Percentiles rank a stretch among this genome's conserved stretches.
These are phyloP conservation scores for Boletellus ananas DNA, from an alignment of 768 basidiomycete genomes.

Conservation along the genomic window DNA sequence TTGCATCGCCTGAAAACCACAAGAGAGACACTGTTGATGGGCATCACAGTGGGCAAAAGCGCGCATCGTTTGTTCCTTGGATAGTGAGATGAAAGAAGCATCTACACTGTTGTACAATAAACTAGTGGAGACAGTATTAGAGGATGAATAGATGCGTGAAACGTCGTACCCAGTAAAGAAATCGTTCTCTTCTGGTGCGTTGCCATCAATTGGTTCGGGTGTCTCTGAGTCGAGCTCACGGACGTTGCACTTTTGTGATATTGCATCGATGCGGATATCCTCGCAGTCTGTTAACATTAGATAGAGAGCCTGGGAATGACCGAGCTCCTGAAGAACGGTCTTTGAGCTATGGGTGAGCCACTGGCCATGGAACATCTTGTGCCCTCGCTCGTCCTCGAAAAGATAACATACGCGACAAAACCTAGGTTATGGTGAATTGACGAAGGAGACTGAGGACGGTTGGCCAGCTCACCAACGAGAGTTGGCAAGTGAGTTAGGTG, in stretches of 20 bases:
- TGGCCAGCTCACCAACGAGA: conserved; percentile 49
- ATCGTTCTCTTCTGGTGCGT: conserved; percentile 35
- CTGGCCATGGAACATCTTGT: conserved; percentile 63
- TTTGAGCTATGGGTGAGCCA: conserved; percentile 66
- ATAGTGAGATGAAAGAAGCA: conserved; percentile 45
- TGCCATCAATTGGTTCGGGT: conserved; percentile 46
- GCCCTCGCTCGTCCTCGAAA: conserved; percentile 38
- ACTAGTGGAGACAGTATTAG: conserved; percentile 29
- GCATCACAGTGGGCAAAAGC: conserved; percentile 29
- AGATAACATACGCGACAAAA: conserved; percentile 68
- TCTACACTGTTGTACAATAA: conserved; percentile 48
- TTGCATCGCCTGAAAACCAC: conserved; percentile 35
- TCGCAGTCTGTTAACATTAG: conserved; percentile 52
- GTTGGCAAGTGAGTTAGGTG: conserved; percentile 54
- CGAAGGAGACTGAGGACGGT: neutral
- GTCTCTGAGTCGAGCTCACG: conserved; percentile 39
- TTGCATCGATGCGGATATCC: conserved; percentile 49
- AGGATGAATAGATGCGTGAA: neutral
- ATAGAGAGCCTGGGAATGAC: conserved; percentile 60
- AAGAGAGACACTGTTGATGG: conserved; percentile 47
- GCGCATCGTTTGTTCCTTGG: conserved; percentile 30
- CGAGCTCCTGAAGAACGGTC: conserved; percentile 61
- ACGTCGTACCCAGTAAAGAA: conserved; percentile 55
- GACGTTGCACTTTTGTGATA: conserved; percentile 57
- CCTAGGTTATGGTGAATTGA: conserved; percentile 37